Conservation (phyloP, 2,329 filamentous ascomycete genomes). For the Colletotrichum higginsianum region DNA sequence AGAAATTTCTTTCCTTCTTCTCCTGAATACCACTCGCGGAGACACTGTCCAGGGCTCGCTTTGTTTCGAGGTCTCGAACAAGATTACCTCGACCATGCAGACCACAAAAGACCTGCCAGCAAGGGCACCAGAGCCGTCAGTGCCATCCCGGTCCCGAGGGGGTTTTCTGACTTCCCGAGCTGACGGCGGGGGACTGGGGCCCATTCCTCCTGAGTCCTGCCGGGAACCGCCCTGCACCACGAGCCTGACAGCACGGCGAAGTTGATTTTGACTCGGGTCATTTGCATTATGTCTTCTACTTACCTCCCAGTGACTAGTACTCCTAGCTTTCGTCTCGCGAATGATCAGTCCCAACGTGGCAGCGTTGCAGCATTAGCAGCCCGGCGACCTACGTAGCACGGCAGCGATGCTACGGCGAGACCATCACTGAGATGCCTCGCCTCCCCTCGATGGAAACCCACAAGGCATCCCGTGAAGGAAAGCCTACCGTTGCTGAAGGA, state of each 20-base stretch:
- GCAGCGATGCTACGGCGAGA: conserved; percentile 16
- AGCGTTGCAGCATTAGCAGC: conserved; percentile 10
- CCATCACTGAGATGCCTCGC: conserved; percentile 17
- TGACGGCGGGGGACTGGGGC: conserved; percentile 7
- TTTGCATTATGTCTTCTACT: background rate
- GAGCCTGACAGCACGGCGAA: background rate
- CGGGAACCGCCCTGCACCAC: conserved; percentile 2
- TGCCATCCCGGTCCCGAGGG: conserved; percentile 30
- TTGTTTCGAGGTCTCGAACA: conserved; percentile 37
- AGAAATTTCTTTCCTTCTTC: conserved; percentile 28
- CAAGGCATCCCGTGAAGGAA: too few relatives aligned
- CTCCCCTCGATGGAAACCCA: conserved; percentile 17
- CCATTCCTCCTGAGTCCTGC: background rate
- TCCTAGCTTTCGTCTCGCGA: background rate
- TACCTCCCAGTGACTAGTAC: background rate
- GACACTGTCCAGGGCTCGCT: conserved; percentile 37
- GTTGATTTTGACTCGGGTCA: background rate
- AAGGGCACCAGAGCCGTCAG: conserved; percentile 22
- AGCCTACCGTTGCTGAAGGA: too few relatives aligned
- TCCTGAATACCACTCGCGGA: conserved; percentile 30
- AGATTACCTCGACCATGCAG: conserved; percentile 36
- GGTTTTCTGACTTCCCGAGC: conserved; percentile 18
- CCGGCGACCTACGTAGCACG: conserved; percentile 10
- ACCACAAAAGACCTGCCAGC: conserved; percentile 27
- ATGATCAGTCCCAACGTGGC: conserved; percentile 10